Percentiles rank a stretch among this genome's conserved stretches.
These are phyloP conservation scores for Starmerella apis DNA, from an alignment of 805 yeast species.

Conservation along the genomic window DNA sequence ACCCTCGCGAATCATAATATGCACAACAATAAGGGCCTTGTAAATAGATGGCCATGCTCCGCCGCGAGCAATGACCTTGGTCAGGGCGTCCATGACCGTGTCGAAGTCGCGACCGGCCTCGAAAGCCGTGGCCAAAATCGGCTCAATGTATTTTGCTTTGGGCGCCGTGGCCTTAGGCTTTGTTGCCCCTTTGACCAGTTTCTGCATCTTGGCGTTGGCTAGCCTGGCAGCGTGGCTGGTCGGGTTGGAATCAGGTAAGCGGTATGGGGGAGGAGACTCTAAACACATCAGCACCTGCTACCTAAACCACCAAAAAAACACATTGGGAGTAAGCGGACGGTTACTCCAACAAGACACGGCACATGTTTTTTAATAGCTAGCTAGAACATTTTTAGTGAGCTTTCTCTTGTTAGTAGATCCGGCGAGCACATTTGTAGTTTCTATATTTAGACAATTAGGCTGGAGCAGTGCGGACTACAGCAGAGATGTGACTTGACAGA, in stretches of 20 bases:
- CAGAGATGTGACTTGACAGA: too few species aligned
- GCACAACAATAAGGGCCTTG: slow-evolving; percentile 74
- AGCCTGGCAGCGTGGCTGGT: slow-evolving; percentile 7
- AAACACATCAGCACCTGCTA: neutral
- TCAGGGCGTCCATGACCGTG: slow-evolving; percentile 57
- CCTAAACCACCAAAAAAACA: slow-evolving; percentile 6
- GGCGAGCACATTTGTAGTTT: too few species aligned
- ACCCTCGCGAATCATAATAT: slow-evolving; percentile 89
- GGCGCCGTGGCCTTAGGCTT: slow-evolving; percentile 77
- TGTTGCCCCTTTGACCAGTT: slow-evolving; percentile 28
- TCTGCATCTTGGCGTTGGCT: slow-evolving; percentile 23
- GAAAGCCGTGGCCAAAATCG: slow-evolving; percentile 64
- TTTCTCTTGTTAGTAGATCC: too few species aligned
- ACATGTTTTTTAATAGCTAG: too few species aligned
- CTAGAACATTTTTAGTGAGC: too few species aligned
- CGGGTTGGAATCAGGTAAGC: slow-evolving; percentile 5
- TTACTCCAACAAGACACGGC: too few species aligned
- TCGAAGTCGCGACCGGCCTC: slow-evolving; percentile 51
- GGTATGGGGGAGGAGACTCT: neutral
- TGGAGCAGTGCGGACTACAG: too few species aligned
- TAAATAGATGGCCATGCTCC: slow-evolving; percentile 85
- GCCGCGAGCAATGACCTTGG: slow-evolving; percentile 46
- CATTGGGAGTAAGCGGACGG: neutral
- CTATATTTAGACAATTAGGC: too few species aligned
- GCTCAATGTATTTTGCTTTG: slow-evolving; percentile 89